Evolutionary conservation across 2,329 filamentous ascomycete genomes (phyloP).

Genomic region (Curvularia hawaiiensis): DNA sequence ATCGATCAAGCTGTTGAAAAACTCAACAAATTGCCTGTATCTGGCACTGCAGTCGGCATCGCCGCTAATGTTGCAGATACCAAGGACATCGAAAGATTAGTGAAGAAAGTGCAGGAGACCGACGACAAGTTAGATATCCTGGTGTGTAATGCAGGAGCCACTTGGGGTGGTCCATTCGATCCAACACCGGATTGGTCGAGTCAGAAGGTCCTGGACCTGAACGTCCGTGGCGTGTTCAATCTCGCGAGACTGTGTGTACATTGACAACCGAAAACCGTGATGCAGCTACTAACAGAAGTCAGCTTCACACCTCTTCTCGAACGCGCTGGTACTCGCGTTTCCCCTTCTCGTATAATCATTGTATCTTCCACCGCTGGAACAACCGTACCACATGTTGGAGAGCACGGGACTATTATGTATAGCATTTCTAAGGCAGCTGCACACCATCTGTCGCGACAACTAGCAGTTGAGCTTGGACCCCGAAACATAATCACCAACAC

Average conservation of each 20-base stretch:
- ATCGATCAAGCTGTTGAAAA: conserved; percentile 48
- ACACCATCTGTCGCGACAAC: conserved; percentile 46
- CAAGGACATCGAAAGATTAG: conserved; percentile 43
- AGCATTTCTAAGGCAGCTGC: conserved; percentile 49
- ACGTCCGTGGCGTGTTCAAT: conserved; percentile 50
- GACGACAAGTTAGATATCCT: conserved; percentile 45
- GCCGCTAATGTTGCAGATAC: conserved; percentile 47
- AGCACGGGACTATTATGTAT: conserved; percentile 49
- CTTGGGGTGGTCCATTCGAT: conserved; percentile 48
- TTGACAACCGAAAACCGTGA: too few relatives aligned
- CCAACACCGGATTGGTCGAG: conserved; percentile 43
- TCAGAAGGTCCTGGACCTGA: conserved; percentile 47
- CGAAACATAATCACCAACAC: conserved; percentile 48
- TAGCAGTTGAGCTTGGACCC: conserved; percentile 48
- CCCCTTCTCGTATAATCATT: conserved; percentile 48
- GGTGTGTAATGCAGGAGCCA: conserved; percentile 48
- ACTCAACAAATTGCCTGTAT: conserved; percentile 46
- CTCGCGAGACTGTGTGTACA: conserved; percentile 41
- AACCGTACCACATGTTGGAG: conserved; percentile 45
- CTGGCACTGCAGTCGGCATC: conserved; percentile 42
- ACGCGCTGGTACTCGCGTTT: conserved; percentile 34
- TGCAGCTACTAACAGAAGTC: neutral
- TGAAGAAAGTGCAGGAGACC: conserved; percentile 39
- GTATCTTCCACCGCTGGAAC: conserved; percentile 45
- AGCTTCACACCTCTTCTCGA: conserved; percentile 47